Evolutionary conservation across 1,139 yeast species (phyloP).

Genomic region (Geotrichum histeridarum): DNA sequence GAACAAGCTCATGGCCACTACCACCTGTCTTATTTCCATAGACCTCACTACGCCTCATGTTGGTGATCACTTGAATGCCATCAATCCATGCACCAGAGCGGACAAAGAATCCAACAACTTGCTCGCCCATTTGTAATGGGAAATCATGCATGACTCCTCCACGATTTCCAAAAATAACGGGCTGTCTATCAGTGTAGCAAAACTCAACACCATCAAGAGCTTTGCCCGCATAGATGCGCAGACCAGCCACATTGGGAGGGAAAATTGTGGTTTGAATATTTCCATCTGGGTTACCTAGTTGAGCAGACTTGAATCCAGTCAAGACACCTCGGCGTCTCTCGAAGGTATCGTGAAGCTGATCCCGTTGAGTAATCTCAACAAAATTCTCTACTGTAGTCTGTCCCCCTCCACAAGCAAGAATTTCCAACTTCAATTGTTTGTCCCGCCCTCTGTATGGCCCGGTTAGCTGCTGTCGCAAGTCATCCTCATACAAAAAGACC

Average conservation of each 20-base stretch:
- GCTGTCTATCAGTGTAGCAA: conserved; percentile 19
- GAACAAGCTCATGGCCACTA: conserved; percentile 49
- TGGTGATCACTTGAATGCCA: conserved; percentile 64
- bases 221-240: conserved; percentile 63
- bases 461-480: conserved; percentile 45
- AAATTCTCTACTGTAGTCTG: conserved; percentile 32
- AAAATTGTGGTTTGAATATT: conserved; percentile 23
- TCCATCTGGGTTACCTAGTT: conserved; percentile 29
- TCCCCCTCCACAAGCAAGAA: conserved; percentile 41
- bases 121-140: conserved; percentile 52
- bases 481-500: conserved; percentile 47
- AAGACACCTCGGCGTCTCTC: conserved; percentile 19
- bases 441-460: conserved; percentile 35
- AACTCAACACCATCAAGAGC: conserved; percentile 74
- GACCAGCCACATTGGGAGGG: conserved; percentile 40
- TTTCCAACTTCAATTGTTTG: conserved; percentile 42
- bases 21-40: conserved; percentile 73
- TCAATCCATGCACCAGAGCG: conserved; percentile 88
- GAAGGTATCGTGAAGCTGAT: conserved; percentile 20
- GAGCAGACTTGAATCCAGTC: conserved; percentile 24
- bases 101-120: conserved; percentile 53
- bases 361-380: conserved; percentile 21
- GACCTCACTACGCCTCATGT: conserved; percentile 37
- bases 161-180: conserved; percentile 53
- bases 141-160: conserved; percentile 57